Evolutionary conservation across 805 yeast species (phyloP).

Genomic region (Suhomyces pyralidae): DNA sequence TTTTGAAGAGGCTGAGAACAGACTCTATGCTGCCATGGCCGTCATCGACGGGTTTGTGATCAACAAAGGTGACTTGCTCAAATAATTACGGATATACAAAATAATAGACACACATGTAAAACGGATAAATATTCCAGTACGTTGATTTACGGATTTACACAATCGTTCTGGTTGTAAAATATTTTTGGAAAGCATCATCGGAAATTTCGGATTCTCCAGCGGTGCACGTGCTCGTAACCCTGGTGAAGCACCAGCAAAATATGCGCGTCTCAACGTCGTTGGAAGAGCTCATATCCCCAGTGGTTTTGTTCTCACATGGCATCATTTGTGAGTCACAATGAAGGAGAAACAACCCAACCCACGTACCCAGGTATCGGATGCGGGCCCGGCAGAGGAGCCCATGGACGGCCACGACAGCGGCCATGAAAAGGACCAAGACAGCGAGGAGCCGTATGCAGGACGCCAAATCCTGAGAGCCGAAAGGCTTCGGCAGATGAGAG

Average conservation of each 20-base stretch:
- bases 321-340: background rate
- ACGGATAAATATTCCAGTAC: too few relatives aligned
- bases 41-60: slow-evolving; percentile 86
- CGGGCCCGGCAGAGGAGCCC: background rate
- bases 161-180: too few relatives aligned
- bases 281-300: background rate
- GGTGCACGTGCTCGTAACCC: background rate
- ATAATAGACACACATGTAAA: too few relatives aligned
- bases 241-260: background rate
- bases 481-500: slow-evolving; percentile 6
- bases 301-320: too few relatives aligned
- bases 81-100: background rate
- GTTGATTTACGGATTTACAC: too few relatives aligned
- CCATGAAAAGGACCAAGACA: background rate
- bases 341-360: background rate
- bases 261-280: background rate
- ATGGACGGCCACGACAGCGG: background rate
- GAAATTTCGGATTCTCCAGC: too few relatives aligned
- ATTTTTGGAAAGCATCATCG: too few relatives aligned
- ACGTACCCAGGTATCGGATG: background rate
- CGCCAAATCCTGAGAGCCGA: background rate
- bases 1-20: slow-evolving; percentile 93
- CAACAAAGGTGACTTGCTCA: slow-evolving; percentile 64
- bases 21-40: slow-evolving; percentile 94
- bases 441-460: slow-evolving; percentile 1